phyloP scores from a whole-genome alignment of 805 yeast species.

The Zygoascus ofunaensis region DNA sequence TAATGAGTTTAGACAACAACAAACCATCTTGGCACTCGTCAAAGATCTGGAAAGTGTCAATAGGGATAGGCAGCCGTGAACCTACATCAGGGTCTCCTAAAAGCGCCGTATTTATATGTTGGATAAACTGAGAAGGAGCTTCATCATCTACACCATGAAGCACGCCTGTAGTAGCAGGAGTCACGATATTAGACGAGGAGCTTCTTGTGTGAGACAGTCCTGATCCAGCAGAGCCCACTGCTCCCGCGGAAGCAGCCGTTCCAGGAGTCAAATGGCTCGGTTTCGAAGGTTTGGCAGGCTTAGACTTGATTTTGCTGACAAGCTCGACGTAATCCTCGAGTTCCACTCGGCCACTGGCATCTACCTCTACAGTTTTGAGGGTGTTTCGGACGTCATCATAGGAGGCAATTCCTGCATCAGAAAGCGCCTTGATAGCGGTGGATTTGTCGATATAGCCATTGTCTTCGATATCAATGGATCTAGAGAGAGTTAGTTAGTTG shows the following conservation, averaged over 20 bases:
- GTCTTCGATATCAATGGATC: slow-evolving; percentile 79
- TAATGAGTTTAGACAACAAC: slow-evolving; percentile 83
- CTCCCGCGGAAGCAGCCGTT: slow-evolving; percentile 5
- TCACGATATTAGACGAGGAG: slow-evolving; percentile 48
- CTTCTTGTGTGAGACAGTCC: slow-evolving; percentile 7
- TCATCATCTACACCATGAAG: slow-evolving; percentile 96
- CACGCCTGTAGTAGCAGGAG: slow-evolving; percentile 77
- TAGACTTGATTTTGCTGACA: slow-evolving; percentile 67
- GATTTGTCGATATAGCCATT: slow-evolving; percentile 92
- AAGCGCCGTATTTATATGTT: slow-evolving; percentile 87
- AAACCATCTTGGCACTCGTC: slow-evolving; percentile 96
- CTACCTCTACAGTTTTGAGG: slow-evolving; percentile 80
- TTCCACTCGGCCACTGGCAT: slow-evolving; percentile 95
- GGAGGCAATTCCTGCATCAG: slow-evolving; percentile 67
- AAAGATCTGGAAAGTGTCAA: slow-evolving; percentile 88
- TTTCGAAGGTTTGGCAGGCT: slow-evolving; percentile 5
- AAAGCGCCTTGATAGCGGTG: slow-evolving; percentile 74
- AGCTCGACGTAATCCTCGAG: slow-evolving; percentile 86
- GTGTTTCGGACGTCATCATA: slow-evolving; percentile 94
- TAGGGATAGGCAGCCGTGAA: slow-evolving; percentile 76
- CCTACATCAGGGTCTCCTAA: slow-evolving; percentile 86
- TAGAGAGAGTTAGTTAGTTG: slow-evolving; percentile 9
- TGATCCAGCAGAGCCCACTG: slow-evolving; percentile 13
- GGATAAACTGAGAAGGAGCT: slow-evolving; percentile 90
- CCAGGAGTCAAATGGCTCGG: slow-evolving; percentile 8